phyloP scores from a whole-genome alignment of 352 stramenopile genomes.

The Globisporangium lucens region DNA sequence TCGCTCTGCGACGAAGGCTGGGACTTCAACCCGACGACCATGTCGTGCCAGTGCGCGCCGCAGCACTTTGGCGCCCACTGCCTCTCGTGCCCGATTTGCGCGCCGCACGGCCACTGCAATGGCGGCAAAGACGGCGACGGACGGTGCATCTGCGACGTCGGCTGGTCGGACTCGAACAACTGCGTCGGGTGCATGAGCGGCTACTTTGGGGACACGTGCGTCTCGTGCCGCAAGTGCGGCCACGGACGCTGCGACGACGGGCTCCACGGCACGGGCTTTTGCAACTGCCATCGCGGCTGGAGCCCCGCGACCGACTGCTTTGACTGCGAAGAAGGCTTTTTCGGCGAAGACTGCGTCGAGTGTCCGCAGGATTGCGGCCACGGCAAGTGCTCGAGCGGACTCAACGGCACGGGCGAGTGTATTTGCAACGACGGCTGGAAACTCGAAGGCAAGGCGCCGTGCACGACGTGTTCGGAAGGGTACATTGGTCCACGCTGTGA shows the following conservation, averaged over 20 bases:
- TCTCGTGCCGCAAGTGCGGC: constrained; percentile 72
- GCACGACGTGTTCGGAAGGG: constrained; percentile 67
- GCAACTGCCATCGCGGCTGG: constrained; percentile 81
- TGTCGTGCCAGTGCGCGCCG: constrained; percentile 82
- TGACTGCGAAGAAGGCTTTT: constrained; percentile 83
- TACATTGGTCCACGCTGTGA: constrained; percentile 73
- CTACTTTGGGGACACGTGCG: constrained; percentile 75
- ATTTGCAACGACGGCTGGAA: constrained; percentile 74
- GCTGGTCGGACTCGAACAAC: constrained; percentile 87
- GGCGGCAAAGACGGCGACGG: constrained; percentile 78
- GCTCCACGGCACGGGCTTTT: constrained; percentile 67
- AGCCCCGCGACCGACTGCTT: constrained; percentile 73
- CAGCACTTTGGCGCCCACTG: constrained; percentile 80
- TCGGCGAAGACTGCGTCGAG: constrained; percentile 57
- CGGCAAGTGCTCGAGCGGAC: constrained; percentile 68
- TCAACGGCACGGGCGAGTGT: constrained; percentile 77
- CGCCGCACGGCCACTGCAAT: constrained; percentile 81
- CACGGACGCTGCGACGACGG: constrained; percentile 81
- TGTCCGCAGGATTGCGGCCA: constrained; percentile 77
- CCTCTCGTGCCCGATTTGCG: constrained; percentile 81
- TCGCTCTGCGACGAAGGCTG: constrained; percentile 79
- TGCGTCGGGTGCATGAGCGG: constrained; percentile 85
- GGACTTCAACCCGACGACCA: constrained; percentile 87
- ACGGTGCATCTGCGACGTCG: constrained; percentile 79
- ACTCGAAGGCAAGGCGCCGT: constrained; percentile 57